phyloP scores from a whole-genome alignment of 805 yeast genomes.

The Lipomyces lipofer region DNA sequence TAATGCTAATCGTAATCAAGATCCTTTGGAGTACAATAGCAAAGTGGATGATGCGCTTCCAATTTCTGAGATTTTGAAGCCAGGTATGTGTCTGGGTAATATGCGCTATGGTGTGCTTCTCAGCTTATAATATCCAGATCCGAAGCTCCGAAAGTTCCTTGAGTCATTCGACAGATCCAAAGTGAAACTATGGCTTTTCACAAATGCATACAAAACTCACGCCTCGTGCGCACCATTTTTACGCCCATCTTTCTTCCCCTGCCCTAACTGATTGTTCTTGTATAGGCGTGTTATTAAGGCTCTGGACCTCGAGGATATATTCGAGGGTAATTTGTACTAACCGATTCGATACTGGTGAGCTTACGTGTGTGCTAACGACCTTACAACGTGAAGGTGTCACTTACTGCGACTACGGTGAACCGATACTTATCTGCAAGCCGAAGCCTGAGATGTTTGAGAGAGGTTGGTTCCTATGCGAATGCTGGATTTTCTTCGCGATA shows the following conservation, averaged over 20 bases:
- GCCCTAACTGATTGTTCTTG: background rate
- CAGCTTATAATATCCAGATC: slow-evolving; percentile 39
- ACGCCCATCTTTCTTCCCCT: background rate
- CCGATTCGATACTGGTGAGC: too few species aligned
- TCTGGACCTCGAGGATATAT: slow-evolving; percentile 85
- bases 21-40: slow-evolving; percentile 84
- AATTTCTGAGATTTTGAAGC: slow-evolving; percentile 70
- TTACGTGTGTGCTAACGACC: too few species aligned
- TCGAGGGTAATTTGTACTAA: slow-evolving; percentile 63
- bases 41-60: slow-evolving; percentile 93
- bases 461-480: too few species aligned
- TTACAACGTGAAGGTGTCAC: slow-evolving; percentile 49
- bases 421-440: slow-evolving; percentile 83
- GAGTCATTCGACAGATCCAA: slow-evolving; percentile 46
- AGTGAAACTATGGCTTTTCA: slow-evolving; percentile 82
- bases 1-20: slow-evolving; percentile 34
- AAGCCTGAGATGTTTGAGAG: slow-evolving; percentile 64
- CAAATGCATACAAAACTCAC: slow-evolving; percentile 92
- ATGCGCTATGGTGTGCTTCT: background rate
- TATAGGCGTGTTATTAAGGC: slow-evolving; percentile 67
- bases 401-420: slow-evolving; percentile 74
- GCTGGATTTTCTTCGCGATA: too few species aligned
- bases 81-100: slow-evolving; percentile 38
- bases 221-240: slow-evolving; percentile 44
- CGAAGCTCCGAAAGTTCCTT: slow-evolving; percentile 39